These are phyloP conservation scores for Heliamphora pulchella DNA, from an alignment of 179 eudicot genomes.

Conservation along the genomic window DNA sequence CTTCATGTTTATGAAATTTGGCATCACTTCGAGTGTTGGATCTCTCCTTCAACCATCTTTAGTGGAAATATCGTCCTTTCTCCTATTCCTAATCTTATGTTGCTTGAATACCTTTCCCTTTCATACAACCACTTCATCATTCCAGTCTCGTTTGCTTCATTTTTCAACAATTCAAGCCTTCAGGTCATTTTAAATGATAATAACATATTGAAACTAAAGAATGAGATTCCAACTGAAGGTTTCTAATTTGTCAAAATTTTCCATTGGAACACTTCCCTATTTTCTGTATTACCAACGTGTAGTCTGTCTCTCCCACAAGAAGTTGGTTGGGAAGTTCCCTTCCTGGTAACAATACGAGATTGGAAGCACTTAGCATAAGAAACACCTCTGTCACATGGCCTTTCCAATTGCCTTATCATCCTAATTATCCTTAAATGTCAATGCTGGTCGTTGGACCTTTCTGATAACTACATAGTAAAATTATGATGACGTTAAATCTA, in stretches of 20 bases:
- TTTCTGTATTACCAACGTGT: background rate
- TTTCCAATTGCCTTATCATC: background rate
- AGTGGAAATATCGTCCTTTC: too few relatives aligned
- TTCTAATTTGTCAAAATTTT: background rate
- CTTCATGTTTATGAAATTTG: background rate
- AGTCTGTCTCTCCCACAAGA: background rate
- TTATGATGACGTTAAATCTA: background rate
- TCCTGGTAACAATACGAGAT: constrained; percentile 10
- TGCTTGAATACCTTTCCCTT: background rate
- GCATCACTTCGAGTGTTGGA: background rate
- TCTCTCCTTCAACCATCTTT: too few relatives aligned
- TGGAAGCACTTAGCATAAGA: background rate
- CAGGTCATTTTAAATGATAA: background rate
- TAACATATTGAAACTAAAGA: background rate
- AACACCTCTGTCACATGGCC: background rate
- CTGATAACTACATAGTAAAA: too few relatives aligned
- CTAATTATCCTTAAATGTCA: background rate
- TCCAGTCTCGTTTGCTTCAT: background rate
- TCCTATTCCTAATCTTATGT: background rate
- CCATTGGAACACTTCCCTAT: background rate
- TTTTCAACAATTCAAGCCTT: background rate
- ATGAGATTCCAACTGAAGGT: background rate
- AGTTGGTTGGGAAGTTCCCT: background rate
- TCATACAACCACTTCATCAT: background rate
- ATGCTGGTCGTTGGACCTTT: background rate